Conservation (phyloP, 1,284 basidiomycete genomes). For the Butyriboletus appendiculatus region DNA sequence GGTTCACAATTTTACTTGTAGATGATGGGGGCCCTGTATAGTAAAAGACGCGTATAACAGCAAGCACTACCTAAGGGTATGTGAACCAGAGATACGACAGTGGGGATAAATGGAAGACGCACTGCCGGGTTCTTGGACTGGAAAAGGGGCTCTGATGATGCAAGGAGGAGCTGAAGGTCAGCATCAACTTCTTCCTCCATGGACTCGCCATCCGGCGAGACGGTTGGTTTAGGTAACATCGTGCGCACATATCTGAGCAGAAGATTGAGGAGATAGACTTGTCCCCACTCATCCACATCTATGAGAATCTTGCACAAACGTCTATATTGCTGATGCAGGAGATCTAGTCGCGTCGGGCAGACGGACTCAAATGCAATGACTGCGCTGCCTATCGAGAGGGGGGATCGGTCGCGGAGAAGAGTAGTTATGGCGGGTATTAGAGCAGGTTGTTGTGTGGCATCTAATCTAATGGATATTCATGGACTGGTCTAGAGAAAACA, state of each 20-base stretch:
- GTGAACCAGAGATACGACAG: background rate
- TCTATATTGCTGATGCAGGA: conserved; percentile 89
- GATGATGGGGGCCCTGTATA: conserved; percentile 67
- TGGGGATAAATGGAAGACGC: conserved; percentile 22
- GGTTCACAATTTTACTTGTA: conserved; percentile 56
- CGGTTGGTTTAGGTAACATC: conserved; percentile 77
- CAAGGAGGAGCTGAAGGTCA: conserved; percentile 79
- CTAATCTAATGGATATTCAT: conserved; percentile 55
- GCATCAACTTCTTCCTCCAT: conserved; percentile 57
- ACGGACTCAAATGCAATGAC: conserved; percentile 84
- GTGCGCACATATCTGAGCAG: conserved; percentile 81
- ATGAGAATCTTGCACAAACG: conserved; percentile 82
- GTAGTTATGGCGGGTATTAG: conserved; percentile 76
- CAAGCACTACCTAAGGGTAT: conserved; percentile 70
- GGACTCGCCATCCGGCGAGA: conserved; percentile 33
- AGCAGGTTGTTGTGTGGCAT: conserved; percentile 67
- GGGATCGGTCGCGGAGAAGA: conserved; percentile 81
- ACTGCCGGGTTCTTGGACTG: conserved; percentile 88
- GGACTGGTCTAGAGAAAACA: background rate
- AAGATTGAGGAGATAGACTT: conserved; percentile 79
- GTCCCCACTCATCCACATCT: conserved; percentile 97
- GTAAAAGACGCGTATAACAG: conserved; percentile 71
- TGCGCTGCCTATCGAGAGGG: conserved; percentile 87
- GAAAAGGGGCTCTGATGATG: conserved; percentile 73
- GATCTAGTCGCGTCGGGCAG: conserved; percentile 81